These are phyloP conservation scores for Picea engelmannii DNA, from an alignment of 83 land plant species.

Conservation along the genomic window DNA sequence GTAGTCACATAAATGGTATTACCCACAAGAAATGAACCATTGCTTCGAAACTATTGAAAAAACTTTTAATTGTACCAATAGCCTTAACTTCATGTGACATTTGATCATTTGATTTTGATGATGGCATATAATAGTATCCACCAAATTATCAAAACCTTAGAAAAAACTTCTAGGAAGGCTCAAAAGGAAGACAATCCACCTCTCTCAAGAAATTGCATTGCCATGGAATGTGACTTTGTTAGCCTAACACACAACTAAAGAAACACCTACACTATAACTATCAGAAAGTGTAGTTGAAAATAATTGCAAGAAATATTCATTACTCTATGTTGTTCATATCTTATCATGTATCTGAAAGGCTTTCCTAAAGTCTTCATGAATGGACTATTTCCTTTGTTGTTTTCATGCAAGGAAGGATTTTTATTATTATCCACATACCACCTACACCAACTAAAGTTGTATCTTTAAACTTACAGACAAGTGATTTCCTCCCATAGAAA, in stretches of 20 bases:
- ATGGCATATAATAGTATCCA: constrained; percentile 83
- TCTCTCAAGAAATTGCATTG: constrained; percentile 80
- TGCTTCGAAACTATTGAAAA: constrained; percentile 81
- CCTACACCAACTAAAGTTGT: constrained; percentile 20
- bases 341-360: constrained; percentile 67
- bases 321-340: constrained; percentile 62
- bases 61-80: constrained; percentile 76
- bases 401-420: constrained; percentile 14
- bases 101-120: too few relatives aligned
- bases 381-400: constrained; percentile 22
- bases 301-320: constrained; percentile 64
- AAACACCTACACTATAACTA: constrained; percentile 75
- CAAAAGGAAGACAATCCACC: constrained; percentile 84
- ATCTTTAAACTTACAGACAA: constrained; percentile 30
- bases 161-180: constrained; percentile 76
- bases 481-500: constrained; percentile 22
- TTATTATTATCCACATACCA: constrained; percentile 14
- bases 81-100: too few relatives aligned
- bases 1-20: constrained; percentile 40
- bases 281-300: constrained; percentile 70
- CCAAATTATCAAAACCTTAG: constrained; percentile 88
- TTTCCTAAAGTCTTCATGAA: constrained; percentile 72
- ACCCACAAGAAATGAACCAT: constrained; percentile 87
- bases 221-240: constrained; percentile 80
- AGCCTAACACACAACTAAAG: constrained; percentile 89